Evolutionary conservation across 805 yeast genomes (phyloP), one percentile per base, ranked within the genome.

Genomic region (Nakazawaea siamensis): DNA sequence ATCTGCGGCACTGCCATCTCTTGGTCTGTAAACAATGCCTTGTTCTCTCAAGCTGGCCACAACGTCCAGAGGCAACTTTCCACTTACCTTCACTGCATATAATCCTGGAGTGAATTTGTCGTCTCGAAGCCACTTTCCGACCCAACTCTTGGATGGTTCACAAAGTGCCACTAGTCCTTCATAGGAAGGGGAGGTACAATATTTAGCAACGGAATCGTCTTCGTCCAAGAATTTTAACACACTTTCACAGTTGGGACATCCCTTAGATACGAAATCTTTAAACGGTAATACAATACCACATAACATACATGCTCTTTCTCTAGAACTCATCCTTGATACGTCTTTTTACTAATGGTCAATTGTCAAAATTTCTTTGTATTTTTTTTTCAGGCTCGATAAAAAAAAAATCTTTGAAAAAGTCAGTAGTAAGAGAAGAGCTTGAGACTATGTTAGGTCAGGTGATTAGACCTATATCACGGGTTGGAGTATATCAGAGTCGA

Each of bases 171-270:
- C 94, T 23, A 84, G 64, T 0, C 98, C 98, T 63, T 90, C 98
- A 54, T 87, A 90, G 0, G 95, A 76, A 26, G 97, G 97, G 14
- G 96, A 86, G 5, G 97, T 92, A 57, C 95, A 86, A 51, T 87
- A 95, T 52, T 79, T 81, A 33, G 83, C 82, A 24, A 85, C 73
- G 14, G 81, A 76, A 34, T 87, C 94, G 49, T 92, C 96, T 40
- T 79, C 79, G 49, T 76, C 80, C 31, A 68, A 71, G 49, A 70
- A 76, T 45, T 82, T 87, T 49, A 90, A 68, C 19, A 90, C 75
- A 35, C 88, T 77, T 50, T 86, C 97, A 62, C 98, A 90, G 66
- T 90, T 90, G 11, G 98, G 97, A 58, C 98, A 90, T 5, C 97
- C 97, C 14, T 75, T 75, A 39, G 77, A 78, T 33, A 82, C 74